Conservation (phyloP, 768 basidiomycete species). For the Amanita fuliginea region DNA sequence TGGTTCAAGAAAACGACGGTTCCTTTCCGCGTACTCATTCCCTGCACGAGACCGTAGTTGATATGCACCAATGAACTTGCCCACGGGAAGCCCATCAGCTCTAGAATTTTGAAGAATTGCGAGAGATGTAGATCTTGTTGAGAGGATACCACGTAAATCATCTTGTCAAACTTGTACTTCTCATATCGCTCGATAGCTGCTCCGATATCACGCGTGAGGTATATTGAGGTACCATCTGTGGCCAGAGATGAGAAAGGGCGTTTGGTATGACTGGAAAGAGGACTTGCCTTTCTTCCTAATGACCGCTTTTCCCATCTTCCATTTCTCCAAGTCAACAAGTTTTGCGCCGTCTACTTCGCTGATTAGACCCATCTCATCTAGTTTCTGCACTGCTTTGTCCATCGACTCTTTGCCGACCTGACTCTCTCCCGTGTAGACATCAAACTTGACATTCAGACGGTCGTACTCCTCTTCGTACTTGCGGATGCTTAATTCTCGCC, state of each 20-base stretch:
- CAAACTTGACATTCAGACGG: constrained; percentile 82
- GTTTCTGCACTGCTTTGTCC: constrained; percentile 53
- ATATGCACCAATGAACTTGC: constrained; percentile 76
- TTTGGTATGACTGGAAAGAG: not conserved
- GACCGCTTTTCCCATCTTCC: constrained; percentile 87
- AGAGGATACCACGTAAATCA: constrained; percentile 89
- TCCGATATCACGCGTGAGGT: constrained; percentile 91
- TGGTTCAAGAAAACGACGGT: constrained; percentile 93
- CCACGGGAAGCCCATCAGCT: constrained; percentile 86
- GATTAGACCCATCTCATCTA: constrained; percentile 66
- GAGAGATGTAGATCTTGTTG: constrained; percentile 81
- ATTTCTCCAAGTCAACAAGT: constrained; percentile 78
- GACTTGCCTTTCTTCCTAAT: constrained; percentile 70
- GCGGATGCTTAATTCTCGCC: constrained; percentile 84
- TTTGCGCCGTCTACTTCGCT: constrained; percentile 74
- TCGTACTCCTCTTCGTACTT: constrained; percentile 87
- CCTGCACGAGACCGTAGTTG: constrained; percentile 85
- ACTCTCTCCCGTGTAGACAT: constrained; percentile 89
- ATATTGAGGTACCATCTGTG: constrained; percentile 86
- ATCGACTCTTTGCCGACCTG: constrained; percentile 64
- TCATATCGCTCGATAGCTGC: constrained; percentile 89
- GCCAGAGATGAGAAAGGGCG: not conserved
- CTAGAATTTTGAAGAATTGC: constrained; percentile 90
- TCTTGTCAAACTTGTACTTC: constrained; percentile 76
- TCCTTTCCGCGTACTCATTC: constrained; percentile 92